These are phyloP conservation scores for Zalaria sp. DNA, from an alignment of 2,329 filamentous ascomycete species.

Conservation along the genomic window DNA sequence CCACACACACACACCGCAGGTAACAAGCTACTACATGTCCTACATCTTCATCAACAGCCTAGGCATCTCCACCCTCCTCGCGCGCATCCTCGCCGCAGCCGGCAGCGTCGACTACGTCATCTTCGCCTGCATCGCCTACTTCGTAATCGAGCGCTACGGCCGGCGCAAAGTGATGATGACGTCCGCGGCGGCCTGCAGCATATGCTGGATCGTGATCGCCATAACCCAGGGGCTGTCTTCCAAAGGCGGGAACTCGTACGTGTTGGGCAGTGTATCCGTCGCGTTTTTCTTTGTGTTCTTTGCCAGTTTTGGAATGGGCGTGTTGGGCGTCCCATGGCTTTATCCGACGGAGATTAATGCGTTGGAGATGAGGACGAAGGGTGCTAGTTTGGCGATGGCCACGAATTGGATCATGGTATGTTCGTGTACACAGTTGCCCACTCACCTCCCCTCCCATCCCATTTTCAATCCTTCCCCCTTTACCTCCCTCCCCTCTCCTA, in stretches of 20 bases:
- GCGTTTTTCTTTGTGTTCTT: conserved; percentile 30
- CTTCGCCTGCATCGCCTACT: conserved; percentile 31
- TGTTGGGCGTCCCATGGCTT: conserved; percentile 25
- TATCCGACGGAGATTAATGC: conserved; percentile 15
- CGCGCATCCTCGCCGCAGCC: conserved; percentile 33
- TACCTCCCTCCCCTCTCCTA: background rate
- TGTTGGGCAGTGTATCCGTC: conserved; percentile 33
- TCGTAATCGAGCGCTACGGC: conserved; percentile 34
- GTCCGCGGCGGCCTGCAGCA: conserved; percentile 32
- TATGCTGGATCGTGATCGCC: conserved; percentile 35
- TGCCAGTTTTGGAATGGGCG: conserved; percentile 24
- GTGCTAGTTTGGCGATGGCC: conserved; percentile 22
- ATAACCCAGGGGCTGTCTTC: conserved; percentile 27
- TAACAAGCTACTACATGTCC: conserved; percentile 19
- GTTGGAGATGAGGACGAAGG: conserved; percentile 13
- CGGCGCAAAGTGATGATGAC: conserved; percentile 35
- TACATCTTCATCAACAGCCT: conserved; percentile 37
- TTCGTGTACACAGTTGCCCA: too few relatives aligned
- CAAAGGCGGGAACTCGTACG: conserved; percentile 27
- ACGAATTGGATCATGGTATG: conserved; percentile 34
- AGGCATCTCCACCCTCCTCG: conserved; percentile 33
- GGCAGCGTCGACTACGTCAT: conserved; percentile 36
- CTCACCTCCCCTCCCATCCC: too few relatives aligned
- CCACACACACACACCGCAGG: background rate
- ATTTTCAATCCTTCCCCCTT: too few relatives aligned